Percentiles rank a stretch among this genome's conserved stretches.
phyloP scores from a whole-genome alignment of 2,329 filamentous ascomycete genomes.

The Botrytis paeoniae region DNA sequence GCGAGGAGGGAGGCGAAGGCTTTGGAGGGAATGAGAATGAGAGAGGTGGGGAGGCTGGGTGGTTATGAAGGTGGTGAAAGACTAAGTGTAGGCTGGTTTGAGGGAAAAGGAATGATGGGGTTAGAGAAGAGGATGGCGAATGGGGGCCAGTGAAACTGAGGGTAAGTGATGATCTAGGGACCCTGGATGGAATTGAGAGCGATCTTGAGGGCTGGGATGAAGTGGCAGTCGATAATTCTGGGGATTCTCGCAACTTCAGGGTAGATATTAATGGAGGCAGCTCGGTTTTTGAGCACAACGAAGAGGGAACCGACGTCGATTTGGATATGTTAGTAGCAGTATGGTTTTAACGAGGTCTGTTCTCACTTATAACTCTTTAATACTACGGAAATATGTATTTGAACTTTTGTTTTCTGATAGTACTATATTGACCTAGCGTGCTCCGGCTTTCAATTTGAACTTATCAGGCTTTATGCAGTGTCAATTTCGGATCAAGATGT shows the following conservation, averaged over 20 bases:
- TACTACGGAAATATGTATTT: background rate
- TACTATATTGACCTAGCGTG: background rate
- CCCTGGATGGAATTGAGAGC: background rate
- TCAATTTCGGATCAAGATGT: background rate
- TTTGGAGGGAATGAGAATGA: conserved; percentile 15
- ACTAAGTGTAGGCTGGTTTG: background rate
- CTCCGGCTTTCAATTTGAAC: background rate
- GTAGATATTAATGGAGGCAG: background rate
- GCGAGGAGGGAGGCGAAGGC: conserved; percentile 2
- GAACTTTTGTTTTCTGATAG: background rate
- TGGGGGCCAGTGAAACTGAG: background rate
- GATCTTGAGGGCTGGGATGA: conserved; percentile 8
- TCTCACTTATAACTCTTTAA: background rate
- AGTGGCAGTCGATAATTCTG: background rate
- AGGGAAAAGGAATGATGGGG: conserved; percentile 5
- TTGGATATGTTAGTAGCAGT: conserved; percentile 20
- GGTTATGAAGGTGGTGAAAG: conserved; percentile 10
- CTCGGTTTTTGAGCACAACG: background rate
- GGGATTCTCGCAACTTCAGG: too few species aligned
- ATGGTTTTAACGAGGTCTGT: conserved; percentile 10
- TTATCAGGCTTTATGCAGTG: background rate
- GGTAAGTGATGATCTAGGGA: background rate
- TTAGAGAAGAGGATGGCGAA: conserved; percentile 5
- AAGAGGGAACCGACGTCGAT: background rate
- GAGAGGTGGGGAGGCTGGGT: conserved; percentile 10